Evolutionary conservation across 176 grass and related monocot species (phyloP).

Genomic region (Lolium perenne): DNA sequence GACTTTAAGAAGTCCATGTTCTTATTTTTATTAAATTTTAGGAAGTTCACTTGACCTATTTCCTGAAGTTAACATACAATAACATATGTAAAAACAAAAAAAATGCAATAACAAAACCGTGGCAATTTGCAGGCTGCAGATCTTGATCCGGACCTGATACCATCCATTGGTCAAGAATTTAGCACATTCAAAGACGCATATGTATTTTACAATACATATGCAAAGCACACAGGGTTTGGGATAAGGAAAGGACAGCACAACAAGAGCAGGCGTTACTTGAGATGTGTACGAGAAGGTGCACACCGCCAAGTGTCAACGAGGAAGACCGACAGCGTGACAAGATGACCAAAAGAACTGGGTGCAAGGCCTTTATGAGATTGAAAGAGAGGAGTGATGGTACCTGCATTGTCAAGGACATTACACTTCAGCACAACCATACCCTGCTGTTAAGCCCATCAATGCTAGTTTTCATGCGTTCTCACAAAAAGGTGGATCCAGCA

Average conservation of each 20-base stretch:
- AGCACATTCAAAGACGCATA: no score
- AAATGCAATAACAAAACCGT: no score
- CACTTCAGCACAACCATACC: neutral
- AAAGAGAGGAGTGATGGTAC: neutral
- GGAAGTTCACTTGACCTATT: no score
- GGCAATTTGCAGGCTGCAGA: no score
- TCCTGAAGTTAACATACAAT: no score
- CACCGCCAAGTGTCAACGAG: neutral
- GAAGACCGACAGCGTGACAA: neutral
- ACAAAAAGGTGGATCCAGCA: neutral
- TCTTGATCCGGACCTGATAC: no score
- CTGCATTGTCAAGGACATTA: neutral
- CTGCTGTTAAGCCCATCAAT: neutral
- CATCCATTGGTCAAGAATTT: no score
- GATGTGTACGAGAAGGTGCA: neutral
- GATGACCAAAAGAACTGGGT: neutral
- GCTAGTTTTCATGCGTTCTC: neutral
- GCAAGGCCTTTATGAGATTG: neutral
- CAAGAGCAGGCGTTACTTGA: neutral
- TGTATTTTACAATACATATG: no score
- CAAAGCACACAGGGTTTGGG: neutral
- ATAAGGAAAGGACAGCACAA: neutral
- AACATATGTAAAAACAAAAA: no score
- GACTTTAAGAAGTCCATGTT: no score
- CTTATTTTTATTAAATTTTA: no score